Percentiles rank a stretch among this genome's conserved stretches.
Conservation (phyloP, 345 rosid genomes). For the Eucalyptus lansdowneana region DNA sequence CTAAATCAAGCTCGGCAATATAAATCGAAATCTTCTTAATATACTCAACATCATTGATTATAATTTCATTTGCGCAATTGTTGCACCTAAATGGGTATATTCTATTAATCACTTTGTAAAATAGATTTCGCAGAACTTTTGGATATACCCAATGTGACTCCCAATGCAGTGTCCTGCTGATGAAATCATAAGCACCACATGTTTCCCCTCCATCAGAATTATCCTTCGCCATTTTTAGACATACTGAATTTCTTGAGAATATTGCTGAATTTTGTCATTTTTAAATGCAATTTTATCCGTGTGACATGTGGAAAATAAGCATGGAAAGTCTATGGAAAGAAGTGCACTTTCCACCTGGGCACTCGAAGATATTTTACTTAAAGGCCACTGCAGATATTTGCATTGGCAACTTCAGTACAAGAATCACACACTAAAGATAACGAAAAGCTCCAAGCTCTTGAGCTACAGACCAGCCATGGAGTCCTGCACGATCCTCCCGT, state of each 20-base stretch:
- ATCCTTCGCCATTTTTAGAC: not conserved
- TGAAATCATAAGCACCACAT: not conserved
- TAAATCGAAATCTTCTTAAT: too few species aligned
- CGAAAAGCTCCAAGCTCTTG: not conserved
- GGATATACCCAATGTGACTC: too few species aligned
- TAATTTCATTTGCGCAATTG: too few species aligned
- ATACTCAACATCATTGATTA: not conserved
- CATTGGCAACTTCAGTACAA: not conserved
- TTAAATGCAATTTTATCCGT: not conserved
- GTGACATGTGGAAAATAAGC: not conserved
- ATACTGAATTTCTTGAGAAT: not conserved
- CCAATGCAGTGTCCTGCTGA: not conserved
- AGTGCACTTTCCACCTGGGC: not conserved
- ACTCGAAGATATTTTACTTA: not conserved
- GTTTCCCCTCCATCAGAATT: not conserved
- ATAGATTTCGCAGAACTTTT: too few species aligned
- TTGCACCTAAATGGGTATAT: too few species aligned
- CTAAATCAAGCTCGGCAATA: too few species aligned
- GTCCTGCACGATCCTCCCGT: not conserved
- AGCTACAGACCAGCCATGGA: not conserved
- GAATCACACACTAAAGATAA: not conserved
- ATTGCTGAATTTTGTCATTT: not conserved
- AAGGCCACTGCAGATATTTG: not conserved
- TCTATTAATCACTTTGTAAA: not conserved
- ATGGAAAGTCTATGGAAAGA: not conserved